Conservation (phyloP, 164 flowering plant species). For the Nymphaea thermarum region DNA sequence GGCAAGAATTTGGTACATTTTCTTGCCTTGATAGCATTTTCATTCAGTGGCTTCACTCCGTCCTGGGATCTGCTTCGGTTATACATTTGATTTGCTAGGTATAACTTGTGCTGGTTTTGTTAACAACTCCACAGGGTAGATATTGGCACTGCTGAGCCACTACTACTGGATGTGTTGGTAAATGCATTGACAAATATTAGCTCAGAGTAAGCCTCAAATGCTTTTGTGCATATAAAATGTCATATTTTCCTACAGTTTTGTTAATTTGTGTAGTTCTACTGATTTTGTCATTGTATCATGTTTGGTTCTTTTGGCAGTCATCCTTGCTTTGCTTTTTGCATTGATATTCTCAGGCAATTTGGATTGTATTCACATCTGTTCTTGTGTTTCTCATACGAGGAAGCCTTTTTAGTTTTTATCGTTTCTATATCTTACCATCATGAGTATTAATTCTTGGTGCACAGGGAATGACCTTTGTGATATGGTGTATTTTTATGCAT, state of each 20-base stretch:
- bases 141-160: slow-evolving; percentile 8
- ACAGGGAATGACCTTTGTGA: too few species aligned
- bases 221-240: not conserved
- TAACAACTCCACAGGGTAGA: slow-evolving; percentile 9
- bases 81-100: not conserved
- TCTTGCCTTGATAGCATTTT: not conserved
- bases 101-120: not conserved
- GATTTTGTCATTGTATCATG: not conserved
- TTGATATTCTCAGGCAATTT: not conserved
- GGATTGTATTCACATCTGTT: not conserved
- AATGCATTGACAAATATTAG: slow-evolving; percentile 88
- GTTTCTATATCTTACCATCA: too few species aligned
- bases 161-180: slow-evolving; percentile 14
- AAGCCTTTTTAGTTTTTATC: too few species aligned
- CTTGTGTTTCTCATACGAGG: too few species aligned
- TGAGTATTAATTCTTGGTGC: too few species aligned
- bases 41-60: not conserved
- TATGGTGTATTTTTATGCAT: too few species aligned
- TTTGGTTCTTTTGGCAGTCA: not conserved
- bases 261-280: not conserved
- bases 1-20: slow-evolving; percentile 74
- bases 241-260: not conserved
- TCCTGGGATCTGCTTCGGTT: not conserved
- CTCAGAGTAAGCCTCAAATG: slow-evolving; percentile 63
- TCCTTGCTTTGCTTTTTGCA: not conserved